Percentiles rank a stretch among this genome's conserved stretches.
Conservation (phyloP, 768 basidiomycete species). For the Pulveroboletus sp. region DNA sequence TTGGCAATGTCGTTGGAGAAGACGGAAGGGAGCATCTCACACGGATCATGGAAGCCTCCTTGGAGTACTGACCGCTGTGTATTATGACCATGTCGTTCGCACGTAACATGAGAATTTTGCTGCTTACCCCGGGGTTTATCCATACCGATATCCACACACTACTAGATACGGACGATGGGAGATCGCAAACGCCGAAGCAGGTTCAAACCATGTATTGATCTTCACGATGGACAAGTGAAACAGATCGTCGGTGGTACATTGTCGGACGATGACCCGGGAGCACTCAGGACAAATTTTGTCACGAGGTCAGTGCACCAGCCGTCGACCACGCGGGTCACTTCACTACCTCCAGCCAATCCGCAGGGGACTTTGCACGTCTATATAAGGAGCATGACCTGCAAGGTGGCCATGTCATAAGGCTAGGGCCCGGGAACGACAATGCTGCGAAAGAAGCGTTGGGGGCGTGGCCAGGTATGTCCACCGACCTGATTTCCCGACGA, state of each 20-base stretch:
- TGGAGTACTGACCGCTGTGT: slow-evolving; percentile 55
- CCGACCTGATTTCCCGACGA: slow-evolving; percentile 4
- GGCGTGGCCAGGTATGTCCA: slow-evolving; percentile 70
- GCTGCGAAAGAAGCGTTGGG: slow-evolving; percentile 82
- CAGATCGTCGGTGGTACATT: slow-evolving; percentile 97
- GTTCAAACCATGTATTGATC: slow-evolving; percentile 94
- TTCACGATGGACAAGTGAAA: slow-evolving; percentile 94
- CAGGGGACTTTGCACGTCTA: slow-evolving; percentile 74
- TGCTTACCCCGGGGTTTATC: not conserved
- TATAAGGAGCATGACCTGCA: slow-evolving; percentile 65
- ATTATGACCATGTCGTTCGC: slow-evolving; percentile 7
- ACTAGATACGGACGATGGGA: slow-evolving; percentile 14
- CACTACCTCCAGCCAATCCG: slow-evolving; percentile 54
- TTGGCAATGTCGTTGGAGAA: slow-evolving; percentile 76
- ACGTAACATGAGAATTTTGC: slow-evolving; percentile 1
- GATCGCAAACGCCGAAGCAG: slow-evolving; percentile 35
- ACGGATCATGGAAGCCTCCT: slow-evolving; percentile 71
- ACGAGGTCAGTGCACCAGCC: slow-evolving; percentile 52
- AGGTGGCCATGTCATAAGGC: slow-evolving; percentile 95
- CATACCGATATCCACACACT: not conserved
- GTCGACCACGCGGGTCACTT: not conserved
- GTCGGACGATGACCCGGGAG: slow-evolving; percentile 56
- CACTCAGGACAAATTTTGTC: slow-evolving; percentile 85
- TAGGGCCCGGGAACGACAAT: slow-evolving; percentile 84
- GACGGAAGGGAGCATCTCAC: slow-evolving; percentile 83